A percentile compares a stretch with the other conserved stretches of the same genome.
Evolutionary conservation across 2,329 filamentous ascomycete genomes (phyloP).

Genomic region (Byssoonygena ceratinophila): DNA sequence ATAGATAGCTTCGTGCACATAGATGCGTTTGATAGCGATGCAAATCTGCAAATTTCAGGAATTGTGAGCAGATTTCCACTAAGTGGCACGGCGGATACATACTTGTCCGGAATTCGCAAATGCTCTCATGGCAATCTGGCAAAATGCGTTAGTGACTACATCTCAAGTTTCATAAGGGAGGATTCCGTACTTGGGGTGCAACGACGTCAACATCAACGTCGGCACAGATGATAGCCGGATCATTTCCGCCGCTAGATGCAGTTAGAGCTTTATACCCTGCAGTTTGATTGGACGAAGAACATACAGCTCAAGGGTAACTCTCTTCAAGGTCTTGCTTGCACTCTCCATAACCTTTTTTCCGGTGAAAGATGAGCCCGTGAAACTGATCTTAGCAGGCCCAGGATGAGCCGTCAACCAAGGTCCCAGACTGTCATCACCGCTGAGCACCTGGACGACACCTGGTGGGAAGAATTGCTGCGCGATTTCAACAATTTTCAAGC

Average conservation of each 20-base stretch:
- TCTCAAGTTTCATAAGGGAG: not conserved
- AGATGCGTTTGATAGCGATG: conserved; percentile 49
- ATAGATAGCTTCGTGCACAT: conserved; percentile 52
- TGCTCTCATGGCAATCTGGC: conserved; percentile 37
- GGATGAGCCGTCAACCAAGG: conserved; percentile 46
- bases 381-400: conserved; percentile 48
- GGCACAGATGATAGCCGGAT: conserved; percentile 21
- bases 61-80: not conserved
- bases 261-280: too few species aligned
- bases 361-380: conserved; percentile 47
- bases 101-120: conserved; percentile 44
- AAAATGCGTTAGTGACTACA: not conserved
- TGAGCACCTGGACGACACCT: conserved; percentile 48
- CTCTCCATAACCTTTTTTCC: conserved; percentile 42
- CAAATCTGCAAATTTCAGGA: conserved; percentile 37
- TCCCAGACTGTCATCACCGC: conserved; percentile 46
- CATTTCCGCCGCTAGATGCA: conserved; percentile 41
- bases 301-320: conserved; percentile 41
- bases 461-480: conserved; percentile 42
- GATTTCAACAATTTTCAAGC: conserved; percentile 45
- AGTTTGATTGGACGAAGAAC: too few species aligned
- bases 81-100: not conserved
- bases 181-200: conserved; percentile 28
- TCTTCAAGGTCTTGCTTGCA: conserved; percentile 44
- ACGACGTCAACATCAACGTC: conserved; percentile 21